Evolutionary conservation across 352 stramenopile genomes (phyloP), one percentile per base, ranked within the genome.

Genomic region (Blastocystis sp.): DNA sequence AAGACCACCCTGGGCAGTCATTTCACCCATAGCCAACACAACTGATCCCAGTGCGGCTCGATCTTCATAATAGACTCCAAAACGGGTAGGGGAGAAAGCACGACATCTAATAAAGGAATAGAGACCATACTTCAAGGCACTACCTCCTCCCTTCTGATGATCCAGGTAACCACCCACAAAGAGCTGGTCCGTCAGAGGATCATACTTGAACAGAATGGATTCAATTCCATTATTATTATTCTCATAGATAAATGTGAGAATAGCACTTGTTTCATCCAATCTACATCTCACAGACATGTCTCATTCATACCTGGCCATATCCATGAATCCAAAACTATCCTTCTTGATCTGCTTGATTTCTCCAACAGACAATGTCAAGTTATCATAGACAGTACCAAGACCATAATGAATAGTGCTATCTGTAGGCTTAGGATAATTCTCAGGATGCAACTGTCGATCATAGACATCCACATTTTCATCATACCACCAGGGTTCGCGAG

Each of bases 251-350:
- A 84, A 84, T 1, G 73, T 84, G 9, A 84, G 24, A 35, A 64
- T 33, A 15, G 30, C 73, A 15, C 30, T 84, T 0, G 51, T 30
- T 13, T 64, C 42, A 24, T 84, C 73, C 73, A 84, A 37, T 35
- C 73, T 81, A 81, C 22, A 57, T 15, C 15, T 17, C 19, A 48
- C 51, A 19, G 58, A 22, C n/a, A 27, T 27, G 37, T n/a, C 35
- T 17, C 1, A 57, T 35, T 2, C 44, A 35, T 62, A 81, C 70
- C 62, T 54, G 11, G 73, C 73, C 73, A 84, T 84, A 48, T 84
- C 73, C 73, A 84, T 84, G 27, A 84, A 84, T 42, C 73, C 73
- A 37, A 84, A 84, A 33, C 73, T 84, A 35, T 84, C 53, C 48
- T 66, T 27, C 1, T 42, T 11, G 53, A 84, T 84, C 27, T 7